Evolutionary conservation across 805 yeast genomes (phyloP).

Genomic region (Saccharomyces kudriavzevii): DNA sequence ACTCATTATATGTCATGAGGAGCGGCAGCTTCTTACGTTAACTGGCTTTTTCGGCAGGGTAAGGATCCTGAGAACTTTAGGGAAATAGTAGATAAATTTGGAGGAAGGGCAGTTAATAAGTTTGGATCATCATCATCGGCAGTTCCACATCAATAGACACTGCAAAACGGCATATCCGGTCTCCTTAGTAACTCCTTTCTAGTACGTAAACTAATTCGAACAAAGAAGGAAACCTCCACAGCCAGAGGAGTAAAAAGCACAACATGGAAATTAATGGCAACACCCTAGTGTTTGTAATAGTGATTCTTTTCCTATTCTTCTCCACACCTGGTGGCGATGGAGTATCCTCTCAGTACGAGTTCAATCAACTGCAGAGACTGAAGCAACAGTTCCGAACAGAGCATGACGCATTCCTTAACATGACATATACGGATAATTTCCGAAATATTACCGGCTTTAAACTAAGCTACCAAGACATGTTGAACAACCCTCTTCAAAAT

Average conservation of each 20-base stretch:
- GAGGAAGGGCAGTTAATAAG: neutral
- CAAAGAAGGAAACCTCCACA: conserved; percentile 34
- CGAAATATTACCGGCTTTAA: conserved; percentile 69
- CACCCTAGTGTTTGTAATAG: conserved; percentile 24
- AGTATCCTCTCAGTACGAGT: conserved; percentile 32
- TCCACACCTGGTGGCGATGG: conserved; percentile 30
- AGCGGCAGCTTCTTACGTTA: neutral
- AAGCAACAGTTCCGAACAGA: conserved; percentile 31
- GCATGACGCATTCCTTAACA: conserved; percentile 31
- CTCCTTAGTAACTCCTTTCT: neutral
- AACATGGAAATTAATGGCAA: conserved; percentile 30
- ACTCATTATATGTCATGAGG: neutral
- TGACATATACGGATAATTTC: conserved; percentile 46
- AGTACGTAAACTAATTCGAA: neutral
- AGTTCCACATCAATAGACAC: neutral
- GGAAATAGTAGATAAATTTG: neutral
- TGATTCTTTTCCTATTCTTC: conserved; percentile 26
- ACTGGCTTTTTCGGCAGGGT: neutral
- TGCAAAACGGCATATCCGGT: neutral
- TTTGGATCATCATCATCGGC: neutral
- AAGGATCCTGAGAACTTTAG: neutral
- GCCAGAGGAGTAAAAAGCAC: neutral
- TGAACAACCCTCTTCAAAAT: conserved; percentile 37
- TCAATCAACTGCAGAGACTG: conserved; percentile 33
- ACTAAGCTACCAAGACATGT: conserved; percentile 53